Percentiles rank a stretch among this genome's conserved stretches.
phyloP scores from a whole-genome alignment of 352 stramenopile genomes.

The Phytophthora multivora region DNA sequence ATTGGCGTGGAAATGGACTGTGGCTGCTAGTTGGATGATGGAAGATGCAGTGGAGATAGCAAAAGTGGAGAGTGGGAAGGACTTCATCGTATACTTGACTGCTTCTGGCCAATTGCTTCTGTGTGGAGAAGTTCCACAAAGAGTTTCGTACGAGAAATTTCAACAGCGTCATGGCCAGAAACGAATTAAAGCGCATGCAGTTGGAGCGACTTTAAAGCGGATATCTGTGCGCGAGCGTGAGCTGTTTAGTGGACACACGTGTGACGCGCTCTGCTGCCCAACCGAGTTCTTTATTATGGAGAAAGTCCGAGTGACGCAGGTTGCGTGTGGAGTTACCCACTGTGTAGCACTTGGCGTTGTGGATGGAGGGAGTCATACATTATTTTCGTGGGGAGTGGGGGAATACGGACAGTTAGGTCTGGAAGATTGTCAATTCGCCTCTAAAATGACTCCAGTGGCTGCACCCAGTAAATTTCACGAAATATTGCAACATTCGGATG shows the following conservation, averaged over 20 bases:
- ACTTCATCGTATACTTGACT: constrained; percentile 28
- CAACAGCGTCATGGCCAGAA: constrained; percentile 8
- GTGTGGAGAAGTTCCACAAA: constrained; percentile 16
- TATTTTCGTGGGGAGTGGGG: constrained; percentile 45
- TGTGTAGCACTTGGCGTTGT: constrained; percentile 32
- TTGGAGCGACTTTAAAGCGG: constrained; percentile 23
- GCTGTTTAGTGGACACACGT: constrained; percentile 18
- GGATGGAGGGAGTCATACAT: not conserved
- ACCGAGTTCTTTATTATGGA: constrained; percentile 5
- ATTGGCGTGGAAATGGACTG: constrained; percentile 24
- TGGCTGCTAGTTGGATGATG: constrained; percentile 8
- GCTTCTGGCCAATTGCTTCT: constrained; percentile 15
- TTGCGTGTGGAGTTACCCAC: constrained; percentile 50
- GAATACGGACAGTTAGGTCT: constrained; percentile 58
- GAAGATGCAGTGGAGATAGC: constrained; percentile 11
- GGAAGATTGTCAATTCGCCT: constrained; percentile 22
- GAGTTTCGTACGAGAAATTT: constrained; percentile 29
- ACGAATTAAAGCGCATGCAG: constrained; percentile 20
- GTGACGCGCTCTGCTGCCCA: constrained; percentile 12
- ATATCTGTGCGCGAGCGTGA: constrained; percentile 12
- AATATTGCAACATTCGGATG: constrained; percentile 5
- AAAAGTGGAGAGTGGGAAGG: constrained; percentile 15
- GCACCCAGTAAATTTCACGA: constrained; percentile 11
- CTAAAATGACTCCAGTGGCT: constrained; percentile 27
- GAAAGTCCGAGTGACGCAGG: constrained; percentile 26